These are phyloP conservation scores for Hemerocallis citrina DNA, from an alignment of 106 monocot genomes.

Conservation along the genomic window DNA sequence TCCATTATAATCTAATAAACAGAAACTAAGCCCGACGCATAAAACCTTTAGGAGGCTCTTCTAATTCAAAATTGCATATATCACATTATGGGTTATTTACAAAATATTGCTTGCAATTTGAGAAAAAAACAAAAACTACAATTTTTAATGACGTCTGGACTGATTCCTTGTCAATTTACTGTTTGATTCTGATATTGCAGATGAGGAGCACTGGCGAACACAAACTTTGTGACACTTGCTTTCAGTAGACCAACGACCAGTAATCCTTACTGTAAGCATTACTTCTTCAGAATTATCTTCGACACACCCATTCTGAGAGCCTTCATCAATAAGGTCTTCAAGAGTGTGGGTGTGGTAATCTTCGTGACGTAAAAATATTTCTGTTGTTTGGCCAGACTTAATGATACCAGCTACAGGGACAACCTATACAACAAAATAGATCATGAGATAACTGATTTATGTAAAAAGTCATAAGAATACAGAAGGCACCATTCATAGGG, in stretches of 20 bases:
- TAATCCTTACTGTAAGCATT: slow-evolving; percentile 28
- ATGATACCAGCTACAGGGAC: slow-evolving; percentile 43
- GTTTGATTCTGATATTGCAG: slow-evolving; percentile 7
- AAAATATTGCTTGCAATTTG: too few species aligned
- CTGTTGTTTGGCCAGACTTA: slow-evolving; percentile 32
- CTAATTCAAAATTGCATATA: too few species aligned
- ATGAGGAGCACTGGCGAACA: slow-evolving; percentile 25
- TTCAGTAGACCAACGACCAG: slow-evolving; percentile 22
- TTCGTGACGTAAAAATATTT: slow-evolving; percentile 37
- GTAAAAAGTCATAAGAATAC: neutral
- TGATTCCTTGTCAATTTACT: neutral
- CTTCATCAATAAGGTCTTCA: slow-evolving; percentile 38
- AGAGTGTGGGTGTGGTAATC: slow-evolving; percentile 21
- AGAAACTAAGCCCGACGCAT: too few species aligned
- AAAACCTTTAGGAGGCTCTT: too few species aligned
- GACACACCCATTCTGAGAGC: slow-evolving; percentile 25
- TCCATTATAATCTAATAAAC: too few species aligned
- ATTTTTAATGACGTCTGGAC: neutral
- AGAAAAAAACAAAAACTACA: too few species aligned
- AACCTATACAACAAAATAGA: slow-evolving; percentile 25
- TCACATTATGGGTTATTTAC: too few species aligned
- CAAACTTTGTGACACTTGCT: slow-evolving; percentile 22
- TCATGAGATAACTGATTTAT: neutral
- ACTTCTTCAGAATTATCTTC: slow-evolving; percentile 45
- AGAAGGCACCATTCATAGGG: neutral